Conservation (phyloP, 345 rosid species). For the Pelargonium nanum region DNA sequence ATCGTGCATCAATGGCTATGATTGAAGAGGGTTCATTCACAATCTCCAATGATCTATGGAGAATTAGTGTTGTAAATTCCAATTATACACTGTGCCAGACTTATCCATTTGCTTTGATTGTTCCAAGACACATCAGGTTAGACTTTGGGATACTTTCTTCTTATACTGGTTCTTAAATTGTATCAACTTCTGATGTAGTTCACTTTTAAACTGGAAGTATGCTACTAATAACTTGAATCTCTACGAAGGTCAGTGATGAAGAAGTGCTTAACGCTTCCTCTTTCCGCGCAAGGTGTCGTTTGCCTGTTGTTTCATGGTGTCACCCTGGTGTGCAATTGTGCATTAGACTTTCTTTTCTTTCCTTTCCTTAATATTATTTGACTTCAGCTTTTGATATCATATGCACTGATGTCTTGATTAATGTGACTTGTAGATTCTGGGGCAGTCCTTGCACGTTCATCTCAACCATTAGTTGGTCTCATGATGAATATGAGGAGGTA, state of each 20-base stretch:
- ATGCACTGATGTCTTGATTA: slow-evolving; percentile 15
- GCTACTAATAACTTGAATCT: slow-evolving; percentile 10
- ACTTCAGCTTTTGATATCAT: slow-evolving; percentile 3
- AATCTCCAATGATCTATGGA: slow-evolving; percentile 74
- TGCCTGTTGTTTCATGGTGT: slow-evolving; percentile 94
- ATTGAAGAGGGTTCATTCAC: slow-evolving; percentile 56
- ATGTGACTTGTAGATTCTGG: slow-evolving; percentile 47
- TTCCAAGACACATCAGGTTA: slow-evolving; percentile 78
- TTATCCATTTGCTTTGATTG: slow-evolving; percentile 84
- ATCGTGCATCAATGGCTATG: slow-evolving; percentile 54
- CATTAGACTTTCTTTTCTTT: slow-evolving; percentile 1
- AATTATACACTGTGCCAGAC: slow-evolving; percentile 62
- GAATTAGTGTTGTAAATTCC: slow-evolving; percentile 64
- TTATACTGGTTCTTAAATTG: slow-evolving; percentile 1
- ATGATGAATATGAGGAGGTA: slow-evolving; percentile 99
- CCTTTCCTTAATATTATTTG: slow-evolving; percentile 2
- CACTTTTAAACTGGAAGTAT: slow-evolving; percentile 6
- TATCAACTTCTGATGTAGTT: background rate
- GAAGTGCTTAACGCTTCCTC: slow-evolving; percentile 76
- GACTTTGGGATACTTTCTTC: slow-evolving; percentile 16
- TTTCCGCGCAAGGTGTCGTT: slow-evolving; percentile 78
- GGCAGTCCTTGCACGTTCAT: slow-evolving; percentile 97
- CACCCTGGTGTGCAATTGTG: slow-evolving; percentile 55
- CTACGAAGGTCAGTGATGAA: slow-evolving; percentile 52
- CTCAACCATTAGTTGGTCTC: slow-evolving; percentile 93